Percentiles rank a stretch among this genome's conserved stretches.
phyloP scores from a whole-genome alignment of 257 asterid genomes.

The Haberlea rhodopensis region DNA sequence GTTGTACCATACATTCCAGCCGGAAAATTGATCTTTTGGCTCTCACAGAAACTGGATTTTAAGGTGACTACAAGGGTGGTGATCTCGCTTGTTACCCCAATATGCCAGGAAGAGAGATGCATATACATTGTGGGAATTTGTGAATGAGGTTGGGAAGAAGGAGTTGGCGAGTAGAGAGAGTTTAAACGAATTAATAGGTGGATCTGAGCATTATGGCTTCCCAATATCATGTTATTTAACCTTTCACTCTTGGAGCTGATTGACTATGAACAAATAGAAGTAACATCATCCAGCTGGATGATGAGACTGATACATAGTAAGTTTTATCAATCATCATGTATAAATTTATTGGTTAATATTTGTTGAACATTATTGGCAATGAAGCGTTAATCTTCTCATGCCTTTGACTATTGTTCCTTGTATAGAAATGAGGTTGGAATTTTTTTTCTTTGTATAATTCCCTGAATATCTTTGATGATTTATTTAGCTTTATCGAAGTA shows the following conservation, averaged over 20 bases:
- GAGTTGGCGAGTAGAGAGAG: too few relatives aligned
- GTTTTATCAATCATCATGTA: constrained; percentile 33
- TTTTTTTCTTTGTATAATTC: not conserved
- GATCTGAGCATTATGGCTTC: constrained; percentile 17
- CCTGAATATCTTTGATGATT: not conserved
- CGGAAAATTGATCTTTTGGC: too few relatives aligned
- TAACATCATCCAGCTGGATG: constrained; percentile 89
- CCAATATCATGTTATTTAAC: constrained; percentile 11
- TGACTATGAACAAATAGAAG: constrained; percentile 75
- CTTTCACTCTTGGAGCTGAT: constrained; percentile 17
- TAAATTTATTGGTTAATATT: too few relatives aligned
- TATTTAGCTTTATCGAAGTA: not conserved
- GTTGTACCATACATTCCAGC: too few relatives aligned
- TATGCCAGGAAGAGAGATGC: too few relatives aligned
- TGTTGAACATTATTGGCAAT: constrained; percentile 11
- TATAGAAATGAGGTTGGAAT: not conserved
- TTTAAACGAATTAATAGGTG: too few relatives aligned
- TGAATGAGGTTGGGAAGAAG: too few relatives aligned
- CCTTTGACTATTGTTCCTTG: not conserved
- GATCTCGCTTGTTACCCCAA: too few relatives aligned
- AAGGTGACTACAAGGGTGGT: too few relatives aligned
- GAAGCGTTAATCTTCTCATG: not conserved
- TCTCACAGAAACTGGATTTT: too few relatives aligned
- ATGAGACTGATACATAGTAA: constrained; percentile 94
- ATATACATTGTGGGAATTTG: too few relatives aligned